These are phyloP conservation scores for Filobasidium floriforme DNA, from an alignment of 768 basidiomycete species.

Conservation along the genomic window DNA sequence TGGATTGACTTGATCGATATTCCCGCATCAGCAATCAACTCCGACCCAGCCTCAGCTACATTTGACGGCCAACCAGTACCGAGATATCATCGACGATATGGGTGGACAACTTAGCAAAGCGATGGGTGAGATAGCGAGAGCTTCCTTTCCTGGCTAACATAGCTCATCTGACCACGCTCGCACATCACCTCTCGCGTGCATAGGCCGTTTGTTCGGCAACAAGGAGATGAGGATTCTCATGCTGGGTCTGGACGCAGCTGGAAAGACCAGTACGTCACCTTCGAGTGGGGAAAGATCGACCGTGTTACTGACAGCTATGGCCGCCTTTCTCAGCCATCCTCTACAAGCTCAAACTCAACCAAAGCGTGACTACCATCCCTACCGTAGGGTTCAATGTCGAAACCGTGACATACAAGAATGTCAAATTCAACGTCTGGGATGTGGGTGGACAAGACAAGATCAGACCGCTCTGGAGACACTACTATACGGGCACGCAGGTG, in stretches of 20 bases:
- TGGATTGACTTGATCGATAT: too few species aligned
- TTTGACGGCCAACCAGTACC: neutral
- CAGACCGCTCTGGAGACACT: conserved; percentile 69
- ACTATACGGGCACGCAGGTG: conserved; percentile 91
- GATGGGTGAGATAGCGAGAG: conserved; percentile 30
- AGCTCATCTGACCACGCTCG: too few species aligned
- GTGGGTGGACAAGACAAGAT: conserved; percentile 58
- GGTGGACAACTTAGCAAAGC: conserved; percentile 43
- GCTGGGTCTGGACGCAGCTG: conserved; percentile 94
- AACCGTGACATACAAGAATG: conserved; percentile 98
- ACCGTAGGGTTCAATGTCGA: conserved; percentile 99
- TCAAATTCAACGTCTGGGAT: conserved; percentile 56
- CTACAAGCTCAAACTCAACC: conserved; percentile 97
- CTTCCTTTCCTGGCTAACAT: too few species aligned
- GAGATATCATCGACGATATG: conserved; percentile 23
- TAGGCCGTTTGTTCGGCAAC: conserved; percentile 92
- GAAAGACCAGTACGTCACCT: conserved; percentile 80
- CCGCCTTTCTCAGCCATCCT: conserved; percentile 64
- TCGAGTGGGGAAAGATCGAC: neutral
- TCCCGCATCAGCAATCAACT: neutral
- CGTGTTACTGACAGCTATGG: neutral
- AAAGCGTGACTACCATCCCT: conserved; percentile 96
- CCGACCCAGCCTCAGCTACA: neutral
- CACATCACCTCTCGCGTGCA: neutral
- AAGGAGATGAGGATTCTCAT: conserved; percentile 98